These are phyloP conservation scores for Balakata baccata DNA, from an alignment of 345 rosid genomes.

Conservation along the genomic window DNA sequence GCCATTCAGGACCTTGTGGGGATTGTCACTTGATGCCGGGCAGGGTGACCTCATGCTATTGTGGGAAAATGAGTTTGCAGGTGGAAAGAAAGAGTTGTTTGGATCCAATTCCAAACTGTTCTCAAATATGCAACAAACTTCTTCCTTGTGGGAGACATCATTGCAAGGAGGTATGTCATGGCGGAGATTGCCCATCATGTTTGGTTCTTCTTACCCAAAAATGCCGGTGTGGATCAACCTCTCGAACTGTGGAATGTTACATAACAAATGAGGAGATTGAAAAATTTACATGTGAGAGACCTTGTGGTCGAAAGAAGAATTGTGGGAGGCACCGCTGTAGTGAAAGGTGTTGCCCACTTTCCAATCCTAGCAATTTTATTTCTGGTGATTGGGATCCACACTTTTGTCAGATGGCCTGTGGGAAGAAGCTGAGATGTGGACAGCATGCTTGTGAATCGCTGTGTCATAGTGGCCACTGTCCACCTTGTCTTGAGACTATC, in stretches of 20 bases:
- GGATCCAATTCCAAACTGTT: constrained; percentile 81
- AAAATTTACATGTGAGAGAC: constrained; percentile 64
- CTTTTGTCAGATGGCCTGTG: constrained; percentile 81
- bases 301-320: constrained; percentile 79
- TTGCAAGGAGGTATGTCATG: constrained; percentile 73
- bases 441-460: constrained; percentile 82
- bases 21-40: constrained; percentile 67
- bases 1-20: constrained; percentile 89
- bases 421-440: constrained; percentile 87
- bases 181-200: constrained; percentile 86
- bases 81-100: constrained; percentile 74
- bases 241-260: constrained; percentile 69
- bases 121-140: constrained; percentile 54
- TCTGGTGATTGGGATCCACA: constrained; percentile 80
- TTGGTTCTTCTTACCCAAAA: constrained; percentile 57
- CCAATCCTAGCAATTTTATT: constrained; percentile 38
- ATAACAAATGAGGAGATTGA: constrained; percentile 49
- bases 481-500: constrained; percentile 91
- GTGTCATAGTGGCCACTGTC: constrained; percentile 96
- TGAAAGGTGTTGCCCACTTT: constrained; percentile 88
- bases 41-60: constrained; percentile 67
- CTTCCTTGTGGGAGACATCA: constrained; percentile 70
- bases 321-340: constrained; percentile 95
- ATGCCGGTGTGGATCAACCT: constrained; percentile 76
- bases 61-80: constrained; percentile 72